Evolutionary conservation across 345 rosid genomes (phyloP), one percentile per base, ranked within the genome.

Genomic region (Gossypium anomalum): DNA sequence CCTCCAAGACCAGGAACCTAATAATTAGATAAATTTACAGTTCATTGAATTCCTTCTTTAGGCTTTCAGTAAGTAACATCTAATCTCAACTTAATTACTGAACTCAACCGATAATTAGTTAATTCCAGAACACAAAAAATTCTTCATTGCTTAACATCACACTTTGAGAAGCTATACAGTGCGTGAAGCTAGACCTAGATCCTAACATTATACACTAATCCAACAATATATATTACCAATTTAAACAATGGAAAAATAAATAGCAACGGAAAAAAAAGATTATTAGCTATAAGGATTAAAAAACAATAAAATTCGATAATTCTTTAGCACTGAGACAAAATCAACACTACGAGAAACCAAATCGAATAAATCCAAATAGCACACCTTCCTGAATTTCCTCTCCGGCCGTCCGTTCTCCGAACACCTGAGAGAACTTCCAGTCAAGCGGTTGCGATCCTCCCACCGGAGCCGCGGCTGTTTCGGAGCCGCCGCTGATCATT

Each of bases 401-500:
- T 55, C 95, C 95, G 62, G 93, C 95, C 62, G 95, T 84, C 59
- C 97, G 88, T 49, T 92, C 97, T 23, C 97, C 95, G 86, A 92
- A 92, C 75, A 92, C 97, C 88, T 92, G 97, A 62, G 97, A 90
- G 83, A 92, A 92, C 82, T 92, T 86, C 97, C 97, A 92, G 76
- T 92, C 97, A 51, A 92, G 73, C 70, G 87, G 81, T 72, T 81
- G 93, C 48, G 86, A 87, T 77, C 88, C 87, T 60, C 78, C 86
- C 60, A 83, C 75, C 78, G 86, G 80, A 78, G 87, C 80, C 58
- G 77, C 56, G 34, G 72, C 81, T 48, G 73, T 87, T 78, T 84
- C 86, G 78, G 85, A 88, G 77, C 89, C 95, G 49, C 87, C 87
- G 84, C 89, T 86, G 44, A 14, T 73, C 67, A 47, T 62, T 44